These are phyloP conservation scores for Bothriochloa decipiens DNA, from an alignment of 176 grass and related monocot species.

Conservation along the genomic window DNA sequence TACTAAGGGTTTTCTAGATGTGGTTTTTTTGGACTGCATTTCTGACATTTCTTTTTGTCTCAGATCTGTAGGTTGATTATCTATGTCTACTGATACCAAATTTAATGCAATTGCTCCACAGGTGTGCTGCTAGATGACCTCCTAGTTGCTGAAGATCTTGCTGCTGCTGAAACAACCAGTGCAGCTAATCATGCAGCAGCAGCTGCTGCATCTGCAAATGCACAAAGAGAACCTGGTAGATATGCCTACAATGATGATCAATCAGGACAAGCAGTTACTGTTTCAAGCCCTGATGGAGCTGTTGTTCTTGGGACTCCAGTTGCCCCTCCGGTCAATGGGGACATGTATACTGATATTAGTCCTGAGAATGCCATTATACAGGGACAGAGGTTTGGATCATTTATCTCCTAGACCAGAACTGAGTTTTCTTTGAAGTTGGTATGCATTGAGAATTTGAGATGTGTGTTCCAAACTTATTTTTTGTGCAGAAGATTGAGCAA, in stretches of 20 bases:
- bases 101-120: slow-evolving; percentile 40
- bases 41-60: slow-evolving; percentile 25
- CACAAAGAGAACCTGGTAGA: slow-evolving; percentile 64
- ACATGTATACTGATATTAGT: slow-evolving; percentile 88
- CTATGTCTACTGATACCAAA: slow-evolving; percentile 31
- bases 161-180: slow-evolving; percentile 86
- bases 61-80: background rate
- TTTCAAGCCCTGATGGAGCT: slow-evolving; percentile 72
- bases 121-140: slow-evolving; percentile 95
- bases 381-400: slow-evolving; percentile 73
- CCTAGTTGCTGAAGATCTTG: slow-evolving; percentile 93
- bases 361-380: slow-evolving; percentile 86
- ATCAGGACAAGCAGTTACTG: slow-evolving; percentile 57
- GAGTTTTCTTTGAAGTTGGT: slow-evolving; percentile 19
- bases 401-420: background rate
- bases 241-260: slow-evolving; percentile 70
- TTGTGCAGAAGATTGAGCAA: slow-evolving; percentile 77
- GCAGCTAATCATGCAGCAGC: slow-evolving; percentile 86
- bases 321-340: slow-evolving; percentile 88
- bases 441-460: slow-evolving; percentile 26
- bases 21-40: background rate
- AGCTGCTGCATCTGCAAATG: slow-evolving; percentile 49
- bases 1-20: background rate
- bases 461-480: background rate
- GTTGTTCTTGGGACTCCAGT: slow-evolving; percentile 92